Evolutionary conservation across 2,329 filamentous ascomycete species (phyloP), one percentile per base, ranked within the genome.

Genomic region (Akanthomyces dipterigenus): DNA sequence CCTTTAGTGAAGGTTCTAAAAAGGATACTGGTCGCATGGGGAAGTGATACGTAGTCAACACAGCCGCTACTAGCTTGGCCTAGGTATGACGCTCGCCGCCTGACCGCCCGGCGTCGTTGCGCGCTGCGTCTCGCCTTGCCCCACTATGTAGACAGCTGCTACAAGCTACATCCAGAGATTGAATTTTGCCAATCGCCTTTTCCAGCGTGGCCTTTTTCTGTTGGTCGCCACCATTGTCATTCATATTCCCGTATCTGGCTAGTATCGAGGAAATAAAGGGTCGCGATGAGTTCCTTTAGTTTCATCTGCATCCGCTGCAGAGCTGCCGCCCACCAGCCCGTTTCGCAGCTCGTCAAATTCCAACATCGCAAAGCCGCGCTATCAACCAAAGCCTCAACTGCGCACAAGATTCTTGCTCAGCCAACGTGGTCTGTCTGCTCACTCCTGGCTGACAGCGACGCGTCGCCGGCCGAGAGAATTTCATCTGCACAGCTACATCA

Each of bases 341-440:
- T 66, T 34, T 55, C 63, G 48, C 55, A 55, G 61, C 20, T 51
- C 58, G 26, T 60, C 64, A 42, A 54, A 45, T 60, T 28, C 9
- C 58, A 65, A 38, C 51, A 38, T n/a, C 53, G 36, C 55, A 58
- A 6, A 58, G 56, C 53, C 20, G 22, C 62, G 60, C 48, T 64
- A 40, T 62, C 65, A 18, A 65, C 64, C 58, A 65, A 65, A 43
- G 53, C 64, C 50, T 62, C 66, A 9, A 55, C 60, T 20, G 67
- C 65, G 58, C 69, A 75, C 53, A 71, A 75, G n/a, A 78, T 89
- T 60, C 84, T 93, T 59, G 81, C 84, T 18, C 81, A 82, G 63
- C 91, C 93, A 24, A 88, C 84, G 54, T 97, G 93, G 93, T 96
- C 93, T 50, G 87, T 96, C 66, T 79, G 84, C 38, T 88, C 89